Evolutionary conservation across 2,329 filamentous ascomycete species (phyloP).

Genomic region (Dothistroma septosporum): DNA sequence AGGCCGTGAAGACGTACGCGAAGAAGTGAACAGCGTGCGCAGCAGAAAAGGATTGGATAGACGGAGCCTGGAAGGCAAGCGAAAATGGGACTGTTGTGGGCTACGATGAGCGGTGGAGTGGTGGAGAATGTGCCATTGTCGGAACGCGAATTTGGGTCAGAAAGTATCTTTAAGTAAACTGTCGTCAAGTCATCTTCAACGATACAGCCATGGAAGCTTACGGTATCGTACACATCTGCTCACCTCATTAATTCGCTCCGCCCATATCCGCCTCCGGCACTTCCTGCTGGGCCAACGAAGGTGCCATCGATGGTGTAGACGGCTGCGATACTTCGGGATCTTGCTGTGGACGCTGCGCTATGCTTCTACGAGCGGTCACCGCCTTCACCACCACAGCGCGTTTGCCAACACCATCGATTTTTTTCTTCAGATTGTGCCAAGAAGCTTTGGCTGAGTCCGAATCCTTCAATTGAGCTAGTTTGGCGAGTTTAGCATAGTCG

Average conservation of each 20-base stretch:
- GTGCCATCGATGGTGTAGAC: background rate
- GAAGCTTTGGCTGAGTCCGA: conserved; percentile 33
- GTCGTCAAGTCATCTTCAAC: no score
- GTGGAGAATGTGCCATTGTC: no score
- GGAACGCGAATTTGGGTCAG: no score
- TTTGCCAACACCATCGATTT: conserved; percentile 2
- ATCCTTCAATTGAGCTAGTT: conserved; percentile 37
- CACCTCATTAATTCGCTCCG: background rate
- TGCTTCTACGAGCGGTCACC: background rate
- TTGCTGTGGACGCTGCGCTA: background rate
- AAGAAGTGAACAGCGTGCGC: no score
- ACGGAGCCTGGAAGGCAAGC: no score
- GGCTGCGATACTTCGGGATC: background rate
- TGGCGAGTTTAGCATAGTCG: conserved; percentile 39
- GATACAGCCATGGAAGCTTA: no score
- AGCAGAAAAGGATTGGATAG: no score
- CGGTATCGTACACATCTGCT: no score
- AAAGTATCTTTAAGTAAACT: no score
- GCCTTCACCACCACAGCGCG: background rate
- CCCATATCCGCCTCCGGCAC: background rate
- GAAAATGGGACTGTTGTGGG: no score
- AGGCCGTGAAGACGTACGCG: no score
- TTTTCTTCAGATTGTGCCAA: conserved; percentile 6
- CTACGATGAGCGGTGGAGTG: no score
- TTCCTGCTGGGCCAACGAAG: background rate